phyloP scores from a whole-genome alignment of 441 rosid genomes.

The Adansonia gregorii region DNA sequence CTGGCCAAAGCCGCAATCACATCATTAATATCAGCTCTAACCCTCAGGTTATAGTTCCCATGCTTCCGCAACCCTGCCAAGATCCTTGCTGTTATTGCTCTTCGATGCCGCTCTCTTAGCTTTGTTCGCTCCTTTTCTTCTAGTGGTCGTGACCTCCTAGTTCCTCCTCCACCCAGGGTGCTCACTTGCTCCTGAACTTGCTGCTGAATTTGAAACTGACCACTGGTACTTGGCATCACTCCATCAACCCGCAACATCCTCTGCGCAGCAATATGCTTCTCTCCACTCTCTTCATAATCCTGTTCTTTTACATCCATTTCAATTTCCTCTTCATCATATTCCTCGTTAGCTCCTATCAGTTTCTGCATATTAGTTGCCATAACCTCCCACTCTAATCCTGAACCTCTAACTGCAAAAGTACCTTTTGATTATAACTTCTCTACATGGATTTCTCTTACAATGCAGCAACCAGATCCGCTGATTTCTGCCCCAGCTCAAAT shows the following conservation, averaged over 20 bases:
- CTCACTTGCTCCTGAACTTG: constrained; percentile 79
- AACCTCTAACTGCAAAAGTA: constrained; percentile 29
- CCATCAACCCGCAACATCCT: constrained; percentile 56
- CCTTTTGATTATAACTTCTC: constrained; percentile 31
- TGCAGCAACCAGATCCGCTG: constrained; percentile 23
- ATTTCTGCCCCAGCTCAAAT: constrained; percentile 19
- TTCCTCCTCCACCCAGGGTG: constrained; percentile 75
- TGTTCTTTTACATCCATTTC: constrained; percentile 76
- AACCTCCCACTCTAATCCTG: constrained; percentile 28
- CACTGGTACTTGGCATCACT: constrained; percentile 49
- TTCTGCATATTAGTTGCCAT: constrained; percentile 91
- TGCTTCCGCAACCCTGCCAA: constrained; percentile 96
- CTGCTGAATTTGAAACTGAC: constrained; percentile 63
- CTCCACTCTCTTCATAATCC: constrained; percentile 62
- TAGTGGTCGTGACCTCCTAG: constrained; percentile 78
- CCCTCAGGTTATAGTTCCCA: constrained; percentile 97
- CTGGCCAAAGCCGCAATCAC: constrained; percentile 98
- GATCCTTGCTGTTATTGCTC: constrained; percentile 98
- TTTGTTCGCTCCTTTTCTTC: constrained; percentile 99
- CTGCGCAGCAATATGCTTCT: constrained; percentile 49
- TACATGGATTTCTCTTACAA: constrained; percentile 25
- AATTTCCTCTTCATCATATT: constrained; percentile 85
- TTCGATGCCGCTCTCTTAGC: constrained; percentile 93
- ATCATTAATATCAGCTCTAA: constrained; percentile 98
- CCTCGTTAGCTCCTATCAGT: constrained; percentile 73